Percentiles rank a stretch among this genome's conserved stretches.
Evolutionary conservation across 2,329 filamentous ascomycete species (phyloP).

Genomic region (Xenoacremonium recifei): DNA sequence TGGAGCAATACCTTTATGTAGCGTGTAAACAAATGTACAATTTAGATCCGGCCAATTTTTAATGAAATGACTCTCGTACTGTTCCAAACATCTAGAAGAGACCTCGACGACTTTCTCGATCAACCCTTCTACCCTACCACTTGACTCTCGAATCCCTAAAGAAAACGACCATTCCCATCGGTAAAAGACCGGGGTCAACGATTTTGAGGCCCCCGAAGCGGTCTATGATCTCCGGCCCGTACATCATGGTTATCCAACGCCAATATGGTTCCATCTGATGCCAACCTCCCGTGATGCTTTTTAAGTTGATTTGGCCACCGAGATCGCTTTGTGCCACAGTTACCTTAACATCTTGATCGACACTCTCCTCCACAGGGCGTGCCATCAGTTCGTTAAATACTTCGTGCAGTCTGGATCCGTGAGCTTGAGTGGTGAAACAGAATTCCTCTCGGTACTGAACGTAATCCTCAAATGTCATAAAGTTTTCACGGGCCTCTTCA

Average conservation of each 20-base stretch:
- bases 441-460: slow-evolving; percentile 40
- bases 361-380: slow-evolving; percentile 26
- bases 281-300: slow-evolving; percentile 28
- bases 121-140: slow-evolving; percentile 37
- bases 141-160: slow-evolving; percentile 42
- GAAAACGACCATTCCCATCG: slow-evolving; percentile 46
- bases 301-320: slow-evolving; percentile 10
- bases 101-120: too few relatives aligned
- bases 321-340: slow-evolving; percentile 21
- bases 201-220: slow-evolving; percentile 45
- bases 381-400: slow-evolving; percentile 38
- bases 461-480: slow-evolving; percentile 47
- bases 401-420: slow-evolving; percentile 20
- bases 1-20: not conserved
- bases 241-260: slow-evolving; percentile 46
- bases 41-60: too few relatives aligned
- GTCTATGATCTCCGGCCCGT: slow-evolving; percentile 42
- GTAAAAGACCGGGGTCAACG: slow-evolving; percentile 43
- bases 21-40: too few relatives aligned
- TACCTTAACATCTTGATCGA: slow-evolving; percentile 26
- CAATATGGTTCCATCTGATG: slow-evolving; percentile 40
- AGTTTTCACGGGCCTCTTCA: slow-evolving; percentile 31
- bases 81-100: too few relatives aligned
- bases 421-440: slow-evolving; percentile 24
- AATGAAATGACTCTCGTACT: too few relatives aligned